Base-by-base conservation (phyloP, 164 flowering plant species). In the Tetrastigma voinierianum region DNA sequence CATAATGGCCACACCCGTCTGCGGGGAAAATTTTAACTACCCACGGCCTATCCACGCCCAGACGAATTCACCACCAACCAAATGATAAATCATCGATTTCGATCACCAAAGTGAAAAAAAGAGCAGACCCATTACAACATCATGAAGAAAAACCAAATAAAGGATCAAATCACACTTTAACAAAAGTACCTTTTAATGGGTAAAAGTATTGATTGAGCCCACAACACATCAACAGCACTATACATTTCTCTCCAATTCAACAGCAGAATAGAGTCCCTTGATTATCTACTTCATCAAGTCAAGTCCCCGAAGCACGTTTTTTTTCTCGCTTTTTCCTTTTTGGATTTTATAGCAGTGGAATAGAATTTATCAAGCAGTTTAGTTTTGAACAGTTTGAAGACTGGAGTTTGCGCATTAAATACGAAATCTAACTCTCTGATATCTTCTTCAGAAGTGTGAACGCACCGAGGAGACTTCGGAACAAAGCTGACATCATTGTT, bases 161-260 rank as follows among this genome's bases (percentile, higher is more conserved):
- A 66, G 17, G 56, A 43, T 47, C 57, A 67, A 69, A 71, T 49
- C 23, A 59, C 25, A 14, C 45, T 51, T 17, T 2, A 40, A 72
- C 73, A 48, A 52, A 70, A 71, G 68, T 55, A 81, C 84, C 87
- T 85, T 83, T 76, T 53, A 57, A 63, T 52, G 13, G 46, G 54
- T 10, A 70, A 72, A 80, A 70, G 80, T 61, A 72, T 47, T 44
- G 70, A 59, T 59, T 16, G 86, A 76, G 86, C 86, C 86, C 86
- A 78, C 86, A 72, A 72, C 21, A 51, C 75, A 74, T 67, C 74
- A 76, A 76, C 66, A 40, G 77, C 82, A 62, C 40, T 48, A 46
- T 57, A 67, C 76, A 67, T 74, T 32, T 7, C 63, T 67, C 74
- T 57, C 72, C 67, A 66, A 47, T 62, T 61, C 74, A 62, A 52